phyloP scores from a whole-genome alignment of 1,284 basidiomycete species.

The Cryptococcus deneoformans region DNA sequence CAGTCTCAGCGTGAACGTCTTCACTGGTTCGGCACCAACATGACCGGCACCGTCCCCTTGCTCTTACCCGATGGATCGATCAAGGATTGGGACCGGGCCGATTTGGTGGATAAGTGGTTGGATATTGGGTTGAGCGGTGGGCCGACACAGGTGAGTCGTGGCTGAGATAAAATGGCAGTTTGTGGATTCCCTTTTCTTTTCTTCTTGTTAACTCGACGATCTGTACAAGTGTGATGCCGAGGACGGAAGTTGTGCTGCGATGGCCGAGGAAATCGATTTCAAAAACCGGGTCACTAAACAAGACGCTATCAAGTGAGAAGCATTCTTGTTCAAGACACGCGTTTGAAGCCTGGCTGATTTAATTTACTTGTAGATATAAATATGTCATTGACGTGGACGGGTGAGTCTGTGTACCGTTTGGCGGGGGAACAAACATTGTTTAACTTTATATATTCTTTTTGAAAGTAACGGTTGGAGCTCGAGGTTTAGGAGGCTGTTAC shows the following conservation, averaged over 20 bases:
- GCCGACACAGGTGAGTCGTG: slow-evolving; percentile 23
- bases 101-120: slow-evolving; percentile 32
- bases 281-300: slow-evolving; percentile 20
- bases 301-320: slow-evolving; percentile 9
- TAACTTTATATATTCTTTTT: too few species aligned
- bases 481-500: slow-evolving; percentile 43
- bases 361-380: neutral
- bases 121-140: slow-evolving; percentile 39
- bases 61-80: slow-evolving; percentile 5
- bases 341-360: too few species aligned
- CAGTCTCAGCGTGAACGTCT: slow-evolving; percentile 49
- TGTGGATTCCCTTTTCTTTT: neutral
- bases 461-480: slow-evolving; percentile 49
- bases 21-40: slow-evolving; percentile 37
- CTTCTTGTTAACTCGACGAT: too few species aligned
- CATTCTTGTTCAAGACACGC: too few species aligned
- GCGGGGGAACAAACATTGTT: too few species aligned
- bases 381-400: slow-evolving; percentile 50
- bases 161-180: too few species aligned
- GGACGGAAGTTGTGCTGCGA: slow-evolving; percentile 47
- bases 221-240: slow-evolving; percentile 37
- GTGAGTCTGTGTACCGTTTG: neutral
- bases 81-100: slow-evolving; percentile 17
- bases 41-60: slow-evolving; percentile 5
- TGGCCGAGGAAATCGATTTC: slow-evolving; percentile 40